Evolutionary conservation across 2,329 filamentous ascomycete genomes (phyloP).

Genomic region (Colletotrichum sp.): DNA sequence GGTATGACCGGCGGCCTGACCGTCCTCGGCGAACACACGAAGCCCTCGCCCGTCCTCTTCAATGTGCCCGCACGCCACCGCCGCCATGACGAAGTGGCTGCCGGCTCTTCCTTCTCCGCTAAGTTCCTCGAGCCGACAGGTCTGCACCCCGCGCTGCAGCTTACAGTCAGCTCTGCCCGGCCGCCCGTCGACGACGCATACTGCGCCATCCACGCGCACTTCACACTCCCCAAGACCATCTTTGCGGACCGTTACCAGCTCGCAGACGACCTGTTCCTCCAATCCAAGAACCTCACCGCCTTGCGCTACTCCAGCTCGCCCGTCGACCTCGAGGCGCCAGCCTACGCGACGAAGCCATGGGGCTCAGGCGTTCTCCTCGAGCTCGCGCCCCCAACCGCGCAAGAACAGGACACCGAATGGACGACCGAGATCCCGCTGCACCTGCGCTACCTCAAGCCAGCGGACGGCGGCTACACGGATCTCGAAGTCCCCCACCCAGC

Average conservation of each 20-base stretch:
- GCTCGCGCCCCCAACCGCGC: slow-evolving; percentile 59
- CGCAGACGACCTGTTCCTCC: slow-evolving; percentile 74
- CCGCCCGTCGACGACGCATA: slow-evolving; percentile 57
- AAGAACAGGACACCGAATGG: slow-evolving; percentile 52
- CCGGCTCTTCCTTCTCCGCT: slow-evolving; percentile 60
- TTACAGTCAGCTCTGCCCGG: slow-evolving; percentile 62
- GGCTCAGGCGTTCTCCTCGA: slow-evolving; percentile 81
- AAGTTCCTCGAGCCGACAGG: slow-evolving; percentile 75
- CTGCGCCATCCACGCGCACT: slow-evolving; percentile 79
- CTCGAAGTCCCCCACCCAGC: slow-evolving; percentile 78
- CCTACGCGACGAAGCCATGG: slow-evolving; percentile 79
- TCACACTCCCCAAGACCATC: slow-evolving; percentile 80
- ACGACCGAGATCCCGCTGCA: slow-evolving; percentile 80
- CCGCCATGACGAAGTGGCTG: slow-evolving; percentile 46
- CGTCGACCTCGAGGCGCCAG: slow-evolving; percentile 89
- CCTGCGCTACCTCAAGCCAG: slow-evolving; percentile 78
- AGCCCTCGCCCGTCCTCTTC: slow-evolving; percentile 79
- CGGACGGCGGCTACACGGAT: slow-evolving; percentile 55
- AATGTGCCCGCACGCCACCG: slow-evolving; percentile 81
- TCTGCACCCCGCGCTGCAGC: slow-evolving; percentile 80
- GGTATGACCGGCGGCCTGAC: slow-evolving; percentile 80
- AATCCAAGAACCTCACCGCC: slow-evolving; percentile 77
- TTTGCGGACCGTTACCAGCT: slow-evolving; percentile 92
- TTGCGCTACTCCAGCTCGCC: slow-evolving; percentile 75
- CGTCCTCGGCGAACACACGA: slow-evolving; percentile 76